Percentiles rank a stretch among this genome's conserved stretches.
phyloP scores from a whole-genome alignment of 495 filamentous ascomycete genomes.

The Apodospora peruviana region DNA sequence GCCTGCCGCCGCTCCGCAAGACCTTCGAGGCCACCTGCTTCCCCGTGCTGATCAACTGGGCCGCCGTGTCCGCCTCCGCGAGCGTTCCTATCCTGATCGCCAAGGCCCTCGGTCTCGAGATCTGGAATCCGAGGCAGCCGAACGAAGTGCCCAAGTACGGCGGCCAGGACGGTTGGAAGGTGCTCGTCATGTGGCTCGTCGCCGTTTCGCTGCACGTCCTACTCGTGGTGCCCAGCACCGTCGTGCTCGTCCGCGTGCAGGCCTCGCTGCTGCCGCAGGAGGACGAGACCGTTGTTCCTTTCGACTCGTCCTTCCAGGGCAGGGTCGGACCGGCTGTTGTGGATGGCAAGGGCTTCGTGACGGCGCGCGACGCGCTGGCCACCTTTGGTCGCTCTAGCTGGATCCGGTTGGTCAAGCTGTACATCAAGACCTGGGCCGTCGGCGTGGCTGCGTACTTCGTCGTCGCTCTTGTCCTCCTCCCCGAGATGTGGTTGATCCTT shows the following conservation, averaged over 20 bases:
- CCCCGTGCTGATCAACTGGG: constrained; percentile 30
- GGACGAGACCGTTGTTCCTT: constrained; percentile 43
- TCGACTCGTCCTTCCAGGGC: constrained; percentile 46
- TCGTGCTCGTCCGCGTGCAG: constrained; percentile 42
- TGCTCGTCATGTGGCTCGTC: constrained; percentile 20
- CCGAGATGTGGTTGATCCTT: constrained; percentile 10
- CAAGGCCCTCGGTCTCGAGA: constrained; percentile 21
- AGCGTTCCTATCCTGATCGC: constrained; percentile 23
- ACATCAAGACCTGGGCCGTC: constrained; percentile 52
- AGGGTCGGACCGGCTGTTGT: constrained; percentile 52
- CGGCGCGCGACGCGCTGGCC: constrained; percentile 65
- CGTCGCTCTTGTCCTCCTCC: constrained; percentile 36
- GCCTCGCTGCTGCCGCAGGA: constrained; percentile 46
- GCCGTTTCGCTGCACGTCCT: constrained; percentile 22
- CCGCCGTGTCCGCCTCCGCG: constrained; percentile 19
- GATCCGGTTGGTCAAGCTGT: constrained; percentile 60
- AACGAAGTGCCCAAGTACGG: constrained; percentile 8
- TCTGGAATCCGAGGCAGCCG: constrained; percentile 14
- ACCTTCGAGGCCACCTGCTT: constrained; percentile 38
- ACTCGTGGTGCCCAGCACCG: constrained; percentile 35
- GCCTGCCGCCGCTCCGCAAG: constrained; percentile 38
- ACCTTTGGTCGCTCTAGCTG: constrained; percentile 63
- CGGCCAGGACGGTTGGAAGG: constrained; percentile 28
- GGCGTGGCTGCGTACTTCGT: constrained; percentile 42
- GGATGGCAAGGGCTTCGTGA: constrained; percentile 62